Evolutionary conservation across 2,329 filamentous ascomycete species (phyloP).

Genomic region (Verticillium nubilum): DNA sequence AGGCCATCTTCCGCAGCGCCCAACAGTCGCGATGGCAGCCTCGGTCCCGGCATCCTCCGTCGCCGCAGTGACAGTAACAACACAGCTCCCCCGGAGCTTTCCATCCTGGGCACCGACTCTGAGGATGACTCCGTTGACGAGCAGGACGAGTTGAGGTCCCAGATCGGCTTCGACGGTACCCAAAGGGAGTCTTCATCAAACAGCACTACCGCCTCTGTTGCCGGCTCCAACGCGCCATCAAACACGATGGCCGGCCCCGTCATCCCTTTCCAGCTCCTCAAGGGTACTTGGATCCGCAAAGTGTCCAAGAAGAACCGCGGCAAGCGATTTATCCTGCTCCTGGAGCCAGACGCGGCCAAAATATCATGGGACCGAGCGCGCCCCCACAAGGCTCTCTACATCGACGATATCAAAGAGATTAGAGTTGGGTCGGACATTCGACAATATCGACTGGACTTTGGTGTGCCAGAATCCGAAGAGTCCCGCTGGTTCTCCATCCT

Average conservation of each 20-base stretch:
- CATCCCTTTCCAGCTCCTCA: constrained; percentile 69
- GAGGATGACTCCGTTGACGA: constrained; percentile 54
- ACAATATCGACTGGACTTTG: constrained; percentile 83
- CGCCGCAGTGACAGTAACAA: constrained; percentile 86
- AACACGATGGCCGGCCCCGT: constrained; percentile 59
- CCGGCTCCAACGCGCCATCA: constrained; percentile 26
- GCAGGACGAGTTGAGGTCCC: constrained; percentile 38
- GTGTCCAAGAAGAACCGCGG: constrained; percentile 76
- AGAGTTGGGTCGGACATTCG: constrained; percentile 76
- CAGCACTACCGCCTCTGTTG: constrained; percentile 41
- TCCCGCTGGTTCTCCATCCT: constrained; percentile 84
- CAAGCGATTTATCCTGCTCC: constrained; percentile 64
- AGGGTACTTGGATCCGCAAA: constrained; percentile 74
- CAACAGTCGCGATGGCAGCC: constrained; percentile 77
- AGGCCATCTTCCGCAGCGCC: constrained; percentile 73
- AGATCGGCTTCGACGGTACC: constrained; percentile 35
- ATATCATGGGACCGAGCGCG: constrained; percentile 81
- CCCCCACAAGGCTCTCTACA: constrained; percentile 79
- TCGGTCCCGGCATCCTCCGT: constrained; percentile 82
- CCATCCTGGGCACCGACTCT: constrained; percentile 41
- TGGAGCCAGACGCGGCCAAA: constrained; percentile 79
- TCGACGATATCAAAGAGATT: constrained; percentile 93
- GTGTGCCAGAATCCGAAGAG: constrained; percentile 61
- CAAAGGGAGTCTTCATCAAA: constrained; percentile 41
- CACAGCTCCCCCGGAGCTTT: constrained; percentile 50